These are phyloP conservation scores for Fusarium multiceps DNA, from an alignment of 2,329 filamentous ascomycete species.

Conservation along the genomic window DNA sequence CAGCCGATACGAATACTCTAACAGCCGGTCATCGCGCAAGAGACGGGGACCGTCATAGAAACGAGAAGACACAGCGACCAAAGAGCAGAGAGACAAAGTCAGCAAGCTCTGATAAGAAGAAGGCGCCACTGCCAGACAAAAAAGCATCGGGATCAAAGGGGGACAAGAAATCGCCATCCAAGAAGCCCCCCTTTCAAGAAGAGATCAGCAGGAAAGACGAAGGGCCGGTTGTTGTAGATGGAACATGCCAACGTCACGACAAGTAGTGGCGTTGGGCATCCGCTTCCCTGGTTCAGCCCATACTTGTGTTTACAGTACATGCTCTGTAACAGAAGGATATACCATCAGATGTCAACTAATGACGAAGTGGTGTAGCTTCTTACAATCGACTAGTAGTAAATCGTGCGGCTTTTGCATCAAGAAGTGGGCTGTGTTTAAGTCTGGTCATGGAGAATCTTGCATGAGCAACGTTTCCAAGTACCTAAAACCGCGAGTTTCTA, in stretches of 20 bases:
- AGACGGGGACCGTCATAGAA: not conserved
- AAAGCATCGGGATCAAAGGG: slow-evolving; percentile 12
- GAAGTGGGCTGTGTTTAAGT: not conserved
- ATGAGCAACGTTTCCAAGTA: not conserved
- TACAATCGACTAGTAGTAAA: not conserved
- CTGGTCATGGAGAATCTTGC: not conserved
- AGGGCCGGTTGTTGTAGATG: slow-evolving; percentile 36
- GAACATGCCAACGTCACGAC: slow-evolving; percentile 26
- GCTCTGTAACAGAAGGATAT: not conserved
- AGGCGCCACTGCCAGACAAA: slow-evolving; percentile 20
- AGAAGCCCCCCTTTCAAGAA: slow-evolving; percentile 13
- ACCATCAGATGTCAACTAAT: not conserved
- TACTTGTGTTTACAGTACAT: not conserved
- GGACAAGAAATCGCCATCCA: slow-evolving; percentile 27
- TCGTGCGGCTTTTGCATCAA: not conserved
- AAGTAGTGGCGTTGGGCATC: slow-evolving; percentile 4
- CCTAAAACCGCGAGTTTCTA: not conserved
- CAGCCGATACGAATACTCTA: slow-evolving; percentile 3
- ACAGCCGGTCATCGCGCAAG: slow-evolving; percentile 21
- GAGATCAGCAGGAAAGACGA: slow-evolving; percentile 18
- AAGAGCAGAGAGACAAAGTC: slow-evolving; percentile 33
- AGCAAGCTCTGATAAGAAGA: slow-evolving; percentile 21
- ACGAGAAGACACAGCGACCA: slow-evolving; percentile 18
- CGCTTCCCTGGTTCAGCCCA: not conserved
- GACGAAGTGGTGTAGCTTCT: not conserved